Conservation (phyloP, 1,139 yeast species). For the Petasospora rhodanensis region DNA sequence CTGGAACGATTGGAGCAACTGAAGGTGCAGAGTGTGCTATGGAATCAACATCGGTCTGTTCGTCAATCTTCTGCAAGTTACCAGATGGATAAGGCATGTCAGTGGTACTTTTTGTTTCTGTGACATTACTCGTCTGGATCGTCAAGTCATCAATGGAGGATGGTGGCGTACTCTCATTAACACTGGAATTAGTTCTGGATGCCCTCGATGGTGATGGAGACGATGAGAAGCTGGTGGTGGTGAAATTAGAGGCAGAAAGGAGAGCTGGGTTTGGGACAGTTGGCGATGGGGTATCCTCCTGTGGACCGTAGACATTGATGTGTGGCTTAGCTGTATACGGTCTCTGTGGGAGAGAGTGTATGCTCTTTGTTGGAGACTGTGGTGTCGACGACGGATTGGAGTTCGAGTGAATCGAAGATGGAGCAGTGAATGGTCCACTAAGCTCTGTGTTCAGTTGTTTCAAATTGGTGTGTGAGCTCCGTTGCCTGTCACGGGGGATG, state of each 20-base stretch:
- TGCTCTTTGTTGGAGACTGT: slow-evolving; percentile 1
- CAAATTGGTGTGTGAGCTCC: slow-evolving; percentile 15
- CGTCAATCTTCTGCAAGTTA: slow-evolving; percentile 15
- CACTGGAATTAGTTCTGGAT: slow-evolving; percentile 23
- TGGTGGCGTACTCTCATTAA: slow-evolving; percentile 26
- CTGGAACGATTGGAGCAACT: neutral
- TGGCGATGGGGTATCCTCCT: too few species aligned
- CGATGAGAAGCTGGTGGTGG: slow-evolving; percentile 14
- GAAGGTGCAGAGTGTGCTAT: neutral
- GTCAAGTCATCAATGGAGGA: slow-evolving; percentile 26
- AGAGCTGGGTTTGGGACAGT: too few species aligned
- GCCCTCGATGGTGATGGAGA: slow-evolving; percentile 26
- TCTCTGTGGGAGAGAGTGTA: too few species aligned
- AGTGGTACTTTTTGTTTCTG: too few species aligned
- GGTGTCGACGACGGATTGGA: too few species aligned
- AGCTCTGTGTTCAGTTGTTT: slow-evolving; percentile 4
- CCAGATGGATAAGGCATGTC: too few species aligned
- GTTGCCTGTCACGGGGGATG: slow-evolving; percentile 25
- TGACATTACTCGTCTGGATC: too few species aligned
- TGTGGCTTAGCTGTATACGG: slow-evolving; percentile 1
- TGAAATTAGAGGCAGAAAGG: slow-evolving; percentile 6
- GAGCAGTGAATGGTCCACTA: neutral
- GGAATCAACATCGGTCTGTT: slow-evolving; percentile 5
- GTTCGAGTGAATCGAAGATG: neutral
- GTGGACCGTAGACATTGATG: neutral